Evolutionary conservation across 2,329 filamentous ascomycete species (phyloP).

Genomic region (Penicillium vulpinum): DNA sequence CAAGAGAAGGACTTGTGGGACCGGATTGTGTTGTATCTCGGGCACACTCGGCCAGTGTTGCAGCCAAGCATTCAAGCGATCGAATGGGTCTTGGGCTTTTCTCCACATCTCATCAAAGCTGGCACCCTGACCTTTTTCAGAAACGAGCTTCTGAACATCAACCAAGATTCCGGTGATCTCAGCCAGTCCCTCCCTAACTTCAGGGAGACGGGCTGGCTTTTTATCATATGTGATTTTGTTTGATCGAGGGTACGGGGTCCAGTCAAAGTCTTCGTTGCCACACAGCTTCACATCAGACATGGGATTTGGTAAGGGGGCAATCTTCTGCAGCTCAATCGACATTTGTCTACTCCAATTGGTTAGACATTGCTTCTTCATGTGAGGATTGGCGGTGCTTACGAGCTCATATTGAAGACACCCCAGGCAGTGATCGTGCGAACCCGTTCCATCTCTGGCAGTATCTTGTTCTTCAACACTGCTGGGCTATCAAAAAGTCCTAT

Average conservation of each 20-base stretch:
- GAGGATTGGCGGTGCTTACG: conserved; percentile 18
- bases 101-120: conserved; percentile 19
- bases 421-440: conserved; percentile 30
- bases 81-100: conserved; percentile 19
- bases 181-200: conserved; percentile 23
- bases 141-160: conserved; percentile 28
- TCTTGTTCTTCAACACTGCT: conserved; percentile 9
- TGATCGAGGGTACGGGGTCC: conserved; percentile 36
- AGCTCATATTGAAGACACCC: conserved; percentile 34
- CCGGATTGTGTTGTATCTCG: conserved; percentile 17
- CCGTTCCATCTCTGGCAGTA: conserved; percentile 21
- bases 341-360: conserved; percentile 27
- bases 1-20: conserved; percentile 31
- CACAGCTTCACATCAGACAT: conserved; percentile 12
- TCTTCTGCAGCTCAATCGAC: conserved; percentile 27
- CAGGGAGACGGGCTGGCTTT: conserved; percentile 30
- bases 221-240: conserved; percentile 28
- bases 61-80: conserved; percentile 26
- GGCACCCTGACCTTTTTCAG: conserved; percentile 13
- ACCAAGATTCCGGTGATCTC: conserved; percentile 25
- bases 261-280: conserved; percentile 24
- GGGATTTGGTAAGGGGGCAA: conserved; percentile 23
- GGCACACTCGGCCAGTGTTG: conserved; percentile 19
- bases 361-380: neutral
- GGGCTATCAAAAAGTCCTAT: conserved; percentile 29